Evolutionary conservation across 1,139 yeast genomes (phyloP), one percentile per base, ranked within the genome.

Genomic region (Taphrina pruni): DNA sequence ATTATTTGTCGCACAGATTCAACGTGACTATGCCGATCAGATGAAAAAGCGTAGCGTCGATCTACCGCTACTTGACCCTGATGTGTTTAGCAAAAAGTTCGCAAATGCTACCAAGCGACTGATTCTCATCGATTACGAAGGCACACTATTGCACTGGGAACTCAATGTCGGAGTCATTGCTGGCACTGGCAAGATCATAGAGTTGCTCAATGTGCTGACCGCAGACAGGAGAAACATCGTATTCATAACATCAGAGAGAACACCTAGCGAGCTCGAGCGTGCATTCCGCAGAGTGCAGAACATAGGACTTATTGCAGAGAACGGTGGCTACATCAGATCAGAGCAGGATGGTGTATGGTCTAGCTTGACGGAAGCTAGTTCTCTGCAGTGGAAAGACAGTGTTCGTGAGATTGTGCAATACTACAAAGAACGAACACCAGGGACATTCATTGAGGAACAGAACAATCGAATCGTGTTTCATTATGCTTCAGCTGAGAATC

Each of bases 301-400:
- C 55, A 76, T 93, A 46, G 98, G 98, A 0, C 81, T 93, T 66
- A 87, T 93, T 73, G 96, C 97, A 0, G 98, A 93, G 77, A 88
- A 89, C 76, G 98, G 98, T 50, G 96, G 92, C 1, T 87, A 81
- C 73, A 64, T 74, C 48, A 61, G 73, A 0, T 54, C 36, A 20
- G 57, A 51, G n/a, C 48, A 65, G 11, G 58, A 65, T 35, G 64
- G 81, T 38, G 79, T 81, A 17, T 93, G 97, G 97, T 79, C 85
- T 46, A 83, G 89, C 1, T 80, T 90, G 57, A 85, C 85, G 32
- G 86, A 87, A 69, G 84, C 84, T 70, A 77, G 78, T 1, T 85
- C 84, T 72, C 77, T 80, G 46, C 78, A 79, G 9, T 90, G 96
- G 90, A 86, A 88, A 78, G 82, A 84, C 1, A 83, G 85, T 66